Evolutionary conservation across 257 asterid genomes (phyloP).

Genomic region (Voacanga thouarsii): DNA sequence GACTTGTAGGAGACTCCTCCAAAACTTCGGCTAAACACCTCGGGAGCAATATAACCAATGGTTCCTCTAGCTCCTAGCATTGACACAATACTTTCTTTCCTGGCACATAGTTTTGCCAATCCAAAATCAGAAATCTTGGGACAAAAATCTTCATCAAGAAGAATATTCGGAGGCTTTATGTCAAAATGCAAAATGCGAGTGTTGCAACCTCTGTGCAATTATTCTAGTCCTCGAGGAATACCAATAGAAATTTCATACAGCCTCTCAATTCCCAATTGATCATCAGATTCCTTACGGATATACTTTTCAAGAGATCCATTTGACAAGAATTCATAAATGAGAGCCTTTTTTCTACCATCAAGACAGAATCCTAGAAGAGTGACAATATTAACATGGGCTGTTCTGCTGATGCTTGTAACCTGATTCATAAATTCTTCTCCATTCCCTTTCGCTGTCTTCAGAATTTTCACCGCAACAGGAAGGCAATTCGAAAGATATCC

Average conservation of each 20-base stretch:
- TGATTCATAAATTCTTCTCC: conserved; percentile 18
- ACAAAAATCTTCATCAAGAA: conserved; percentile 17
- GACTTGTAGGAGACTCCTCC: conserved; percentile 40
- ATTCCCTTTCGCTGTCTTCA: conserved; percentile 21
- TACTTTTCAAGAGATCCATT: conserved; percentile 29
- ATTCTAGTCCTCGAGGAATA: conserved; percentile 31
- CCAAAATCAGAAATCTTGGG: conserved; percentile 44
- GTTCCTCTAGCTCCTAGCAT: conserved; percentile 8
- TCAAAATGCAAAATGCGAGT: conserved; percentile 32
- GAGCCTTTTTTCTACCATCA: conserved; percentile 25
- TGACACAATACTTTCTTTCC: conserved; percentile 31
- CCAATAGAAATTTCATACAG: conserved; percentile 21
- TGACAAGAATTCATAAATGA: conserved; percentile 9
- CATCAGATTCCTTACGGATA: neutral
- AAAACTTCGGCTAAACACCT: conserved; percentile 24
- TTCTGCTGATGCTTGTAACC: conserved; percentile 14
- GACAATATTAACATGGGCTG: conserved; percentile 26
- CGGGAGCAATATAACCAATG: conserved; percentile 44
- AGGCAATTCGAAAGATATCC: conserved; percentile 16
- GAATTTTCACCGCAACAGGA: conserved; percentile 29
- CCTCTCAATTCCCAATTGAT: conserved; percentile 1
- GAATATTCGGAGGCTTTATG: conserved; percentile 22
- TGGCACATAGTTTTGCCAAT: conserved; percentile 28
- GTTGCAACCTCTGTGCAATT: conserved; percentile 33
- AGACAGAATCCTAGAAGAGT: neutral